Conservation (phyloP, 495 filamentous ascomycete species). For the Cenococcum geophilum region DNA sequence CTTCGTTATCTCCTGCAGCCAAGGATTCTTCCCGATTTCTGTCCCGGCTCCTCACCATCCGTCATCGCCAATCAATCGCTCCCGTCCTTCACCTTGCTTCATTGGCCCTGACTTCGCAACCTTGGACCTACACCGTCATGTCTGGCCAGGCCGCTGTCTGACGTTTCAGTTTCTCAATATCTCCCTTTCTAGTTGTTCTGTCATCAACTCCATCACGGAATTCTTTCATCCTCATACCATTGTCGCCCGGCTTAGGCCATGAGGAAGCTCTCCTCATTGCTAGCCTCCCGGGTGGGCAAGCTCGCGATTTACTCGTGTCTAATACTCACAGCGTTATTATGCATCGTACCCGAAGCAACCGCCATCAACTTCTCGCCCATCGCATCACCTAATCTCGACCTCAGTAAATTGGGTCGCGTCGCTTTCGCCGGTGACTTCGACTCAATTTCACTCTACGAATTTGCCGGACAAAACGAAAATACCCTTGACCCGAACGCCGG, state of each 20-base stretch:
- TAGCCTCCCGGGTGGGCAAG: conserved; percentile 28
- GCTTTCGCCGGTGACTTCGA: conserved; percentile 87
- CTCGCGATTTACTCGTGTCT: conserved; percentile 21
- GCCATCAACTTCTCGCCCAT: conserved; percentile 67
- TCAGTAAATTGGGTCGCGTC: conserved; percentile 73
- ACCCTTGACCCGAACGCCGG: conserved; percentile 64
- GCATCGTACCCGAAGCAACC: conserved; percentile 40
- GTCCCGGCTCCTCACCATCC: conserved; percentile 6
- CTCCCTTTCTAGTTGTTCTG: not conserved
- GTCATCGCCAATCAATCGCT: not conserved
- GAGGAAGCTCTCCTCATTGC: conserved; percentile 32
- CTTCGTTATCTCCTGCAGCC: not conserved
- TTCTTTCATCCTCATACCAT: not conserved
- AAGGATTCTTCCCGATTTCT: not conserved
- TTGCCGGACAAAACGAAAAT: conserved; percentile 67
- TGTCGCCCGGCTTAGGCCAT: conserved; percentile 29
- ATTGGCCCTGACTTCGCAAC: not conserved
- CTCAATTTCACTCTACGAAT: conserved; percentile 84
- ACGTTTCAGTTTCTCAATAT: not conserved
- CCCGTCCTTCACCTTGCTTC: not conserved
- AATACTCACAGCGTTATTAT: conserved; percentile 20
- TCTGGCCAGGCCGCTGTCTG: not conserved
- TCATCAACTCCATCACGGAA: conserved; percentile 2
- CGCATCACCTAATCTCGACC: conserved; percentile 71
- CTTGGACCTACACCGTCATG: not conserved